Percentiles rank a stretch among this genome's conserved stretches.
Conservation (phyloP, 805 yeast genomes). For the Wickerhamomyces pijperi region DNA sequence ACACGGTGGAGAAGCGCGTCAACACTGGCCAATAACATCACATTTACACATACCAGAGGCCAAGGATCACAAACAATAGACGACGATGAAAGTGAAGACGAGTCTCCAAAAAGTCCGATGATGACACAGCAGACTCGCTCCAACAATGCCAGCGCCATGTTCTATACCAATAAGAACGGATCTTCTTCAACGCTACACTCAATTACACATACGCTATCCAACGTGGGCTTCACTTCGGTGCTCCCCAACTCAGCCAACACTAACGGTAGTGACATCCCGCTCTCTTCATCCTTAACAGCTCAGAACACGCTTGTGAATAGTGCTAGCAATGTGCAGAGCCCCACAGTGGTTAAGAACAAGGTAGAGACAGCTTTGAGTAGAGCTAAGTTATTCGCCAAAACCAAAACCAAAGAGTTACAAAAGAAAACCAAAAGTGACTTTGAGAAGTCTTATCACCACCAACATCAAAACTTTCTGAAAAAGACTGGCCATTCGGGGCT, state of each 20-base stretch:
- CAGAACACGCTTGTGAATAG: no score
- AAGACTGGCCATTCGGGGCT: conserved; percentile 13
- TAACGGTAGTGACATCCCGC: background rate
- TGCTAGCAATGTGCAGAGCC: conserved; percentile 6
- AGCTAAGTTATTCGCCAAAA: conserved; percentile 18
- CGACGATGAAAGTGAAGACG: background rate
- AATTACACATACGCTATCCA: conserved; percentile 14
- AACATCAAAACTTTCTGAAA: conserved; percentile 14
- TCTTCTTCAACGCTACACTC: conserved; percentile 18
- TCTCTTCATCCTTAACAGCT: background rate
- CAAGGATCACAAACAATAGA: conserved; percentile 1
- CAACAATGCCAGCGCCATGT: conserved; percentile 3
- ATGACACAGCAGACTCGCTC: background rate
- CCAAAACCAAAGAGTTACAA: conserved; percentile 16
- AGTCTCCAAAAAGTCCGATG: background rate
- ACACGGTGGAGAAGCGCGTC: conserved; percentile 16
- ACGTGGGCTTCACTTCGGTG: conserved; percentile 17
- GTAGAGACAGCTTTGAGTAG: conserved; percentile 14
- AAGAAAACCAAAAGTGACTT: conserved; percentile 7
- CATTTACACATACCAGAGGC: conserved; percentile 15
- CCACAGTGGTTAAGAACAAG: conserved; percentile 8
- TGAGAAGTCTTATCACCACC: conserved; percentile 4
- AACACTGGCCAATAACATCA: conserved; percentile 17
- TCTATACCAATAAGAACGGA: conserved; percentile 9
- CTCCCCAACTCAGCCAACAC: conserved; percentile 5